Percentiles rank a stretch among this genome's conserved stretches.
These are phyloP conservation scores for Mariannaea elegans DNA, from an alignment of 2,329 filamentous ascomycete species.

Conservation along the genomic window DNA sequence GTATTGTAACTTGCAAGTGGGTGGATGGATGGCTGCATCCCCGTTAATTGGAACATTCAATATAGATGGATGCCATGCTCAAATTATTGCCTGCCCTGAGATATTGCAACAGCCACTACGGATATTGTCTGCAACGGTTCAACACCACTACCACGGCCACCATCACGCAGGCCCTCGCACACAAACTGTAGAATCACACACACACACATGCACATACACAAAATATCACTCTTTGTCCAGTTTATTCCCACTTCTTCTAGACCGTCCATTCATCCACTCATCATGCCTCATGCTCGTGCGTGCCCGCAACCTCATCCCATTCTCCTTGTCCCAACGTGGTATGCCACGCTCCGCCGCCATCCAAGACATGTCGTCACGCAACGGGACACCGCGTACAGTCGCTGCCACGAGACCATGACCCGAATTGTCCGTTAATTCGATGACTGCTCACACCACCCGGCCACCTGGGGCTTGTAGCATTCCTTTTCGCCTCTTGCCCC, in stretches of 20 bases:
- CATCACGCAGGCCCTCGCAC: conserved; percentile 7
- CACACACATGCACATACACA: conserved; percentile 32
- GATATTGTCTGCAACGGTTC: conserved; percentile 11
- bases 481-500: conserved; percentile 23
- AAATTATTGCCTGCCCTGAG: conserved; percentile 16
- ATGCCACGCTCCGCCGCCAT: conserved; percentile 32
- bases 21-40: neutral
- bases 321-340: conserved; percentile 24
- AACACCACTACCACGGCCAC: conserved; percentile 3
- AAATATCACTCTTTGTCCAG: conserved; percentile 12
- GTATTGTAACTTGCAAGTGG: neutral
- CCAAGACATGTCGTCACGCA: conserved; percentile 41
- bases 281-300: conserved; percentile 25
- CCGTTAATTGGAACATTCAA: neutral
- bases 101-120: conserved; percentile 14
- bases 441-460: conserved; percentile 30
- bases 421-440: conserved; percentile 22
- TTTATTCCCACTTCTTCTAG: conserved; percentile 15
- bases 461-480: conserved; percentile 11
- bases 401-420: conserved; percentile 37
- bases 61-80: neutral
- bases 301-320: conserved; percentile 21
- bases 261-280: conserved; percentile 28
- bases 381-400: conserved; percentile 9
- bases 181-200: conserved; percentile 13